These are phyloP conservation scores for Uncinocarpus reesii DNA, from an alignment of 2,329 filamentous ascomycete species.

Conservation along the genomic window DNA sequence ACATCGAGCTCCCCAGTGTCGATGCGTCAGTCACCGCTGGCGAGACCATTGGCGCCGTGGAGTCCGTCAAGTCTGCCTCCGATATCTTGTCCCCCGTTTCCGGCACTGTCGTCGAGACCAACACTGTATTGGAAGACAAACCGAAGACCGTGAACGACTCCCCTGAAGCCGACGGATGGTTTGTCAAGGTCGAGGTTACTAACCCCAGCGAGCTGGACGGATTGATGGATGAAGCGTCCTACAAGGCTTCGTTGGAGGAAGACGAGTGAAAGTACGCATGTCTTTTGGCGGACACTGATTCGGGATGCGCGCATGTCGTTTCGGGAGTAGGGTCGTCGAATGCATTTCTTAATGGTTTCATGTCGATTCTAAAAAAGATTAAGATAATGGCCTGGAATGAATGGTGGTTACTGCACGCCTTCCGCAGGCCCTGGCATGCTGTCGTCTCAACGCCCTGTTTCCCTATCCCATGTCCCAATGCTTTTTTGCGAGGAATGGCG, in stretches of 20 bases:
- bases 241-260: conserved; percentile 60
- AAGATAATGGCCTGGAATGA: background rate
- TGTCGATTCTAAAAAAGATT: background rate
- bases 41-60: conserved; percentile 84
- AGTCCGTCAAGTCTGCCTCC: conserved; percentile 96
- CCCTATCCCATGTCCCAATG: background rate
- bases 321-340: background rate
- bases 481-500: background rate
- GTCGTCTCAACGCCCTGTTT: background rate
- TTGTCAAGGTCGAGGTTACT: conserved; percentile 72
- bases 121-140: conserved; percentile 68
- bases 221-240: conserved; percentile 67
- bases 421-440: background rate
- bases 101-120: conserved; percentile 66
- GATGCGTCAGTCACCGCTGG: conserved; percentile 60
- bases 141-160: conserved; percentile 80
- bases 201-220: conserved; percentile 60
- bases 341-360: background rate
- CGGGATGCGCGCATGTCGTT: background rate
- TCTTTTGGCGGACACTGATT: background rate
- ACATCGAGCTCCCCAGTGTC: conserved; percentile 76
- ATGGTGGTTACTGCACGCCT: background rate
- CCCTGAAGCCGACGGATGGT: conserved; percentile 85
- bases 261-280: conserved; percentile 28
- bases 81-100: conserved; percentile 86